Conservation (phyloP, 257 asterid genomes). For the Penstemon barbatus region DNA sequence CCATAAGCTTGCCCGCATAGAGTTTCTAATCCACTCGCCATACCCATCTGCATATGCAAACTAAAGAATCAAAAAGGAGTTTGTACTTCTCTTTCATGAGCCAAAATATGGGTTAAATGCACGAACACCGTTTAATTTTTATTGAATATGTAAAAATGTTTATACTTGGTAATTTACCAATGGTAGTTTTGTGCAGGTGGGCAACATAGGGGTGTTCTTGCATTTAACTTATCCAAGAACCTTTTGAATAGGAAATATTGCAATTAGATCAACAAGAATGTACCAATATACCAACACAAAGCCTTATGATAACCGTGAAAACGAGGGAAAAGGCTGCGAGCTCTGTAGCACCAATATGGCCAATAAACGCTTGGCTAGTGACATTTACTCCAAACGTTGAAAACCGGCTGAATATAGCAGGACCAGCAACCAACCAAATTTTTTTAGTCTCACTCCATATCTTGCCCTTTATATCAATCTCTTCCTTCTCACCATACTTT, state of each 20-base stretch:
- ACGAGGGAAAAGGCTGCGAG: conserved; percentile 66
- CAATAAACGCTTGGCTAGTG: conserved; percentile 68
- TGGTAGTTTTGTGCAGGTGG: too few relatives aligned
- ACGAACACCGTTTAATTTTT: too few relatives aligned
- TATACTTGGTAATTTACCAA: too few relatives aligned
- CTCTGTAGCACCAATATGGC: conserved; percentile 61
- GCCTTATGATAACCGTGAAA: conserved; percentile 49
- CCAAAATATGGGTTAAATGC: too few relatives aligned
- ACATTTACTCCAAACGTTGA: conserved; percentile 49
- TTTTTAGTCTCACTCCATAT: conserved; percentile 54
- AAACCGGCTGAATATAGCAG: conserved; percentile 60
- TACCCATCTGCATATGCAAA: conserved; percentile 54
- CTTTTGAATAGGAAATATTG: not conserved
- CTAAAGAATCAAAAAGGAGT: too few relatives aligned
- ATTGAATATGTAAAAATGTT: not conserved
- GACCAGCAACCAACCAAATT: conserved; percentile 70
- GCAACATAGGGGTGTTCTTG: not conserved
- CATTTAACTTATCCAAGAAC: too few relatives aligned
- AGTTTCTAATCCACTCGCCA: conserved; percentile 81
- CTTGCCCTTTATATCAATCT: conserved; percentile 26
- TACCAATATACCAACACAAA: conserved; percentile 62
- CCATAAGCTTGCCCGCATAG: conserved; percentile 84
- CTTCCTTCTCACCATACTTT: not conserved
- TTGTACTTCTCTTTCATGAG: too few relatives aligned
- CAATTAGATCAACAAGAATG: not conserved